Evolutionary conservation across 768 basidiomycete genomes (phyloP).

Genomic region (Phylloporus sp.): DNA sequence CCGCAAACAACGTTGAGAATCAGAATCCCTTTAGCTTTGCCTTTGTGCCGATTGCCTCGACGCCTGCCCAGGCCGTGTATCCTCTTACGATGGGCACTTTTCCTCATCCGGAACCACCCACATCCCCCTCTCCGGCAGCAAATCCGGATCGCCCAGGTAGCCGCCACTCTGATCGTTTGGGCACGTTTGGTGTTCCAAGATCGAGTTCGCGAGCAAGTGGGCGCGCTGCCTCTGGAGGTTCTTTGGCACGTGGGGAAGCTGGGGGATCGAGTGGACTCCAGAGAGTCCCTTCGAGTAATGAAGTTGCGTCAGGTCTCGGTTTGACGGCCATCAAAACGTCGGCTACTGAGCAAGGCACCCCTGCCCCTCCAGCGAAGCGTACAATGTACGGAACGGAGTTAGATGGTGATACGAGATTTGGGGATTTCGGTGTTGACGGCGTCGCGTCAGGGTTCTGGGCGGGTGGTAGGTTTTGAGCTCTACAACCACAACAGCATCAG

Average conservation of each 20-base stretch:
- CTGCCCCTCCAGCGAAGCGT: constrained; percentile 47
- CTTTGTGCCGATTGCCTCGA: constrained; percentile 49
- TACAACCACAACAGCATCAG: not conserved
- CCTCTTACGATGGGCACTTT: constrained; percentile 35
- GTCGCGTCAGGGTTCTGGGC: constrained; percentile 72
- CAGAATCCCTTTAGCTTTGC: constrained; percentile 49
- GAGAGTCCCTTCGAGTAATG: constrained; percentile 39
- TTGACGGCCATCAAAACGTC: constrained; percentile 36
- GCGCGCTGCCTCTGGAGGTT: constrained; percentile 25
- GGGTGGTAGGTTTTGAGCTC: constrained; percentile 38
- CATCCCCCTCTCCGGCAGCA: constrained; percentile 30
- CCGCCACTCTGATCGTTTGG: constrained; percentile 31
- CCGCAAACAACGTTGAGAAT: constrained; percentile 49
- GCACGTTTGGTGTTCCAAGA: constrained; percentile 31
- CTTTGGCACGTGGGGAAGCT: constrained; percentile 23
- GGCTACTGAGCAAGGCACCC: constrained; percentile 37
- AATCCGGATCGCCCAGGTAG: constrained; percentile 31
- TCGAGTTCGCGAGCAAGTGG: constrained; percentile 35
- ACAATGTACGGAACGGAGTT: constrained; percentile 85
- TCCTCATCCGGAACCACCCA: constrained; percentile 33
- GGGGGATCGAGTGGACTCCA: constrained; percentile 26
- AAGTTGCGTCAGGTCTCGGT: constrained; percentile 42
- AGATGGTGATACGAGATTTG: constrained; percentile 77
- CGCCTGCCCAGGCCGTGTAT: constrained; percentile 42
- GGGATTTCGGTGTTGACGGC: constrained; percentile 77